These are phyloP conservation scores for Suillus subaureus DNA, from an alignment of 768 basidiomycete genomes.

Conservation along the genomic window DNA sequence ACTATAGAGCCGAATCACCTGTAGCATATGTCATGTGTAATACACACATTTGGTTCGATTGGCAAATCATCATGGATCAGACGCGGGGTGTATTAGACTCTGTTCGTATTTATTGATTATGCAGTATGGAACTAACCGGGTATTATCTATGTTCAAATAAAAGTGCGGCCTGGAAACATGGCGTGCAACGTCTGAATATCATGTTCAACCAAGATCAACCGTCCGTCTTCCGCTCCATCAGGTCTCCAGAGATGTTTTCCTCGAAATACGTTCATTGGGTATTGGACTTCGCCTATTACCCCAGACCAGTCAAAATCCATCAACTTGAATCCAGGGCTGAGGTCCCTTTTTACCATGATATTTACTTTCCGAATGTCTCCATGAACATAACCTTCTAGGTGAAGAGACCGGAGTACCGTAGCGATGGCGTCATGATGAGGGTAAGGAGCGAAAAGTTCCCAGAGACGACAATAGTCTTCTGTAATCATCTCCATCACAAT, in stretches of 20 bases:
- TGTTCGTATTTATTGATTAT: not conserved
- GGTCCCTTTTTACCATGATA: conserved; percentile 27
- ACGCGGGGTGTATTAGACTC: not conserved
- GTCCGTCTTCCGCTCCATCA: conserved; percentile 20
- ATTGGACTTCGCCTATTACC: conserved; percentile 19
- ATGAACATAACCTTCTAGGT: conserved; percentile 30
- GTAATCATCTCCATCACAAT: conserved; percentile 29
- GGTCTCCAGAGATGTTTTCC: conserved; percentile 21
- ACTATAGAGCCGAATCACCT: not conserved
- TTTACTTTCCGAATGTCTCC: conserved; percentile 34
- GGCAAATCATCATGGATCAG: not conserved
- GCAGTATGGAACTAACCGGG: not conserved
- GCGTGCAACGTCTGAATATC: conserved; percentile 27
- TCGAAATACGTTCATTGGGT: conserved; percentile 19
- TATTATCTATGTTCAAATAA: not conserved
- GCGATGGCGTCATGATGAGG: not conserved
- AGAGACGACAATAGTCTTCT: conserved; percentile 7
- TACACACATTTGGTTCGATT: not conserved
- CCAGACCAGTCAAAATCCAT: conserved; percentile 36
- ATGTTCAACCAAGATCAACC: conserved; percentile 24
- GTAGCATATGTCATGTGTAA: conserved; percentile 1
- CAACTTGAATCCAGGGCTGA: conserved; percentile 16
- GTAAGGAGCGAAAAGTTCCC: not conserved
- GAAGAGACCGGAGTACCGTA: conserved; percentile 8
- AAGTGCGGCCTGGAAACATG: not conserved